A percentile compares a stretch with the other conserved stretches of the same genome.
These are phyloP conservation scores for Eucalyptus fibrosa DNA, from an alignment of 345 rosid genomes.

Conservation along the genomic window DNA sequence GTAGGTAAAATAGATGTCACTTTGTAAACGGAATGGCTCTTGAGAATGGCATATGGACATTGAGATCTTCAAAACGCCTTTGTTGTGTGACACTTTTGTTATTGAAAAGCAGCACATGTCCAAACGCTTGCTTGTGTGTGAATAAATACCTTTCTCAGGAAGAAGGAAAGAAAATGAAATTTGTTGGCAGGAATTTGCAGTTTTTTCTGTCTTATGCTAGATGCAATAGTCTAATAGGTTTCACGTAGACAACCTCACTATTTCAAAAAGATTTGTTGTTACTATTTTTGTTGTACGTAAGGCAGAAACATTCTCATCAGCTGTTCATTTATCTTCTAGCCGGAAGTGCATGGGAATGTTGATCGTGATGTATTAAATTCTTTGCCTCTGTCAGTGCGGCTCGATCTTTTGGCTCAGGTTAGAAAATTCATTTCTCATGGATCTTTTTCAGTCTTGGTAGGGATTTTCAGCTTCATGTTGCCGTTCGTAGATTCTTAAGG, in stretches of 20 bases:
- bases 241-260: background rate
- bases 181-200: background rate
- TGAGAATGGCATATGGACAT: background rate
- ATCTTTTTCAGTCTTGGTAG: background rate
- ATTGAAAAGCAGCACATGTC: background rate
- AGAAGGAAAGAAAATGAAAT: background rate
- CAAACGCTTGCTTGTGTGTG: background rate
- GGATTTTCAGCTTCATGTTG: background rate
- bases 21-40: background rate
- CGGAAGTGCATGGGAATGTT: constrained; percentile 44
- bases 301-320: background rate
- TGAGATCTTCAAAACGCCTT: background rate
- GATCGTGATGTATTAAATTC: constrained; percentile 85
- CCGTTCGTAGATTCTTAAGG: background rate
- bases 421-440: background rate
- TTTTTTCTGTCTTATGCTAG: background rate
- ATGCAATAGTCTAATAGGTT: background rate
- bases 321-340: constrained; percentile 18
- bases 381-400: constrained; percentile 88
- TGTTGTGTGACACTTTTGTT: background rate
- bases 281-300: background rate
- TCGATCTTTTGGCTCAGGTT: constrained; percentile 88
- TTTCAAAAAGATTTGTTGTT: background rate
- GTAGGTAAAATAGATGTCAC: background rate
- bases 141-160: background rate